Base-by-base conservation (phyloP, 2,329 filamentous ascomycete species). In the Pseudopithomyces maydicus region DNA sequence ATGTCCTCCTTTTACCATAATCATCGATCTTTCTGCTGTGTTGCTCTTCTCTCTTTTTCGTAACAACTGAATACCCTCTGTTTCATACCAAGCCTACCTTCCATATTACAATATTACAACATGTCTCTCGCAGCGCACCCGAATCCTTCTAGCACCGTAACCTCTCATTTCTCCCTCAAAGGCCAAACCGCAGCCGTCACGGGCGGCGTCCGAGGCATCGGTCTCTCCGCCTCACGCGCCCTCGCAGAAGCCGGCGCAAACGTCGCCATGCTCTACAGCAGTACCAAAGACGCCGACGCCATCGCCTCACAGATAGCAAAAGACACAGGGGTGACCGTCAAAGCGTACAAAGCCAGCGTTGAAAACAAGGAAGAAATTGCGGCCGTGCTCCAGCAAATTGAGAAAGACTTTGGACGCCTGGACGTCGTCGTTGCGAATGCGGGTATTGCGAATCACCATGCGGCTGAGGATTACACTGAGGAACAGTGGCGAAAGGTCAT, bases 401-500 rank as follows among this genome's bases (percentile, higher is more conserved):
- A 68, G 8, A 50, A 62, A 14, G 71, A 76, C 35, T 74, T 76
- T 48, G 71, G 76, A 3, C 64, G 70, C 39, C 65, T 79, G 14
- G 76, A 78, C 55, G 69, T 78, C 7, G 66, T 79, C 11, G 74
- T 79, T 17, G 78, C 76, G 1, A 76, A 76, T 22, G 77, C 77
- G 0, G 77, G 77, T 0, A 77, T 79, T 26, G 71, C 75, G 14
- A 71, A 71, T 23, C 73, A 76, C 52, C 67, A 65, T 22, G 68
- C 90, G 74, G 89, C 89, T 45, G 90, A 92, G 82, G 86, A 82
- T n/a, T 92, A 93, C 79, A 86, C 90, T 73, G 82, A 85, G 23
- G 85, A 88, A 75, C 90, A 89, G 83, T 93, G 91, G 84, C 87
- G 88, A 43, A 86, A 88, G 56, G 84, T 92, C 23, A 88, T 93